Evolutionary conservation across 495 filamentous ascomycete species (phyloP).

Genomic region (Astrothelium macrocarpum): DNA sequence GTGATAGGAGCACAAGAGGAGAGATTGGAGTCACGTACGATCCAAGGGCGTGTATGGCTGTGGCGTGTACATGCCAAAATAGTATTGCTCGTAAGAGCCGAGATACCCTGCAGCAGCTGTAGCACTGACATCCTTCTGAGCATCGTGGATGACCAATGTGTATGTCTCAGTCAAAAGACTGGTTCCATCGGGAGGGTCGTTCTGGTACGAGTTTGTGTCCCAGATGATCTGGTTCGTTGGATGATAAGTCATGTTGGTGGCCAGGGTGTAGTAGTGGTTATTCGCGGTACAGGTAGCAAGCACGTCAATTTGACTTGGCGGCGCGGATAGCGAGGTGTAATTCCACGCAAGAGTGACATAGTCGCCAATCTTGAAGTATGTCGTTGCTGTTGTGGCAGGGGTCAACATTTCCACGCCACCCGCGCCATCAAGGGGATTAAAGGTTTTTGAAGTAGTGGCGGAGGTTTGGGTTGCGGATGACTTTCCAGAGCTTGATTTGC

Average conservation of each 20-base stretch:
- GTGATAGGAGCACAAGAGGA: not conserved
- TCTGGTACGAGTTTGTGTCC: slow-evolving; percentile 69
- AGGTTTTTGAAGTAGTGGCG: slow-evolving; percentile 38
- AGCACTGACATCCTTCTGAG: slow-evolving; percentile 51
- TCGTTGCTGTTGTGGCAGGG: slow-evolving; percentile 49
- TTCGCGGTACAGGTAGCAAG: slow-evolving; percentile 67
- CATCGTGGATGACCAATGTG: slow-evolving; percentile 76
- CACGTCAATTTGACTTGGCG: slow-evolving; percentile 71
- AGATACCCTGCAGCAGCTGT: slow-evolving; percentile 64
- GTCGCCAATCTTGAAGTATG: slow-evolving; percentile 84
- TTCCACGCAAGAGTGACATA: slow-evolving; percentile 86
- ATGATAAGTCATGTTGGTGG: slow-evolving; percentile 51
- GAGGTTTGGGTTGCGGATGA: slow-evolving; percentile 18
- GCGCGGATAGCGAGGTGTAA: slow-evolving; percentile 76
- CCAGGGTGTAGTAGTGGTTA: slow-evolving; percentile 55
- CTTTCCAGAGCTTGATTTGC: slow-evolving; percentile 18
- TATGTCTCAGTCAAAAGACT: slow-evolving; percentile 66
- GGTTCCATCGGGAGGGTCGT: slow-evolving; percentile 40
- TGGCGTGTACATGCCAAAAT: slow-evolving; percentile 74
- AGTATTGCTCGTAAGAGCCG: slow-evolving; percentile 48
- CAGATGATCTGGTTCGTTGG: slow-evolving; percentile 54
- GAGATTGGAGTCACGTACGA: not conserved
- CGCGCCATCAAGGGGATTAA: slow-evolving; percentile 50
- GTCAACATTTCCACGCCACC: slow-evolving; percentile 79
- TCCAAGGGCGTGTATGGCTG: slow-evolving; percentile 52